phyloP scores from a whole-genome alignment of 2,329 filamentous ascomycete species.

The Penicillium sp. region DNA sequence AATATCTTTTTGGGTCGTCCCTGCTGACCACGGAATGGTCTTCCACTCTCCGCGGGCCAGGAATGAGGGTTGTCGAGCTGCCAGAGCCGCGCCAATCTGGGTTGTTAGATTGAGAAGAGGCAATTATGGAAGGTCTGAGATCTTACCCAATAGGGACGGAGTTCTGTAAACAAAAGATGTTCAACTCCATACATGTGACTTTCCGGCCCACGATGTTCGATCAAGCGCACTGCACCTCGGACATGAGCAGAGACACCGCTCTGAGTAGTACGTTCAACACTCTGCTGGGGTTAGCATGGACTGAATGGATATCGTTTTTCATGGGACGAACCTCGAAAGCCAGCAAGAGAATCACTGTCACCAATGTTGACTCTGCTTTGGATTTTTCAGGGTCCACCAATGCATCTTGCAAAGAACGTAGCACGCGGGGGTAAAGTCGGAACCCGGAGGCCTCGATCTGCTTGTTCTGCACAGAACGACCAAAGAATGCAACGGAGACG shows the following conservation, averaged over 20 bases:
- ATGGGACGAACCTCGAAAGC: conserved; percentile 32
- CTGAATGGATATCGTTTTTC: neutral
- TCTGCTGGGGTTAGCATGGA: conserved; percentile 18
- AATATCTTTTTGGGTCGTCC: conserved; percentile 36
- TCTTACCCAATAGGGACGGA: conserved; percentile 40
- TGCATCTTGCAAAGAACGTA: conserved; percentile 37
- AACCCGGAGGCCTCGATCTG: conserved; percentile 33
- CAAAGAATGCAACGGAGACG: conserved; percentile 39
- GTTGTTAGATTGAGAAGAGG: neutral
- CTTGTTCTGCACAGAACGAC: conserved; percentile 34
- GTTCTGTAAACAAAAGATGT: conserved; percentile 37
- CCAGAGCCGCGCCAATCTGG: conserved; percentile 31
- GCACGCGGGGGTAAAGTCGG: conserved; percentile 32
- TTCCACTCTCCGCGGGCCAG: conserved; percentile 39
- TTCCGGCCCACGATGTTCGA: conserved; percentile 39
- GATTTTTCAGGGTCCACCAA: conserved; percentile 34
- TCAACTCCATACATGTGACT: conserved; percentile 41
- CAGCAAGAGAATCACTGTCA: conserved; percentile 37
- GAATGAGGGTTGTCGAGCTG: conserved; percentile 33
- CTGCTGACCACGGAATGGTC: conserved; percentile 37
- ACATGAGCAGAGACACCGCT: conserved; percentile 33
- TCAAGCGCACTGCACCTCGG: conserved; percentile 33
- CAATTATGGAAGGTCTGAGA: neutral
- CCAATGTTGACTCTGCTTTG: conserved; percentile 37
- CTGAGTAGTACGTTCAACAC: conserved; percentile 36